phyloP scores from a whole-genome alignment of 148 eudicot species.

The Silene uniflora region DNA sequence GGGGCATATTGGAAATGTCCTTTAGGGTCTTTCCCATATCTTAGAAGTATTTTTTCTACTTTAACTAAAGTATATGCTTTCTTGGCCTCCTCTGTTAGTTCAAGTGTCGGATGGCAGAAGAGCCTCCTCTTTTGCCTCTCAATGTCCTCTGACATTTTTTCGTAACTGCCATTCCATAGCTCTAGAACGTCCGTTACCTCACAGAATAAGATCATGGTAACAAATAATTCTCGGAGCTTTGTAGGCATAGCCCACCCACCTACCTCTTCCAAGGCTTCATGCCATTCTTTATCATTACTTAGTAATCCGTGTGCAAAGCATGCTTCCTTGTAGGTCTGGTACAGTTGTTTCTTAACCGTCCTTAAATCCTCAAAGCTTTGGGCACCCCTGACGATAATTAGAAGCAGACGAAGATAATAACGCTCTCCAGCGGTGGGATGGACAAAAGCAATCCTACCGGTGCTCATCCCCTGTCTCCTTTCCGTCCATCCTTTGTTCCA shows the following conservation, averaged over 20 bases:
- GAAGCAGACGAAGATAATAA: neutral
- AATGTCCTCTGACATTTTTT: constrained; percentile 3
- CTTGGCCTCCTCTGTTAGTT: neutral
- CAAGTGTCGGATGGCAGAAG: neutral
- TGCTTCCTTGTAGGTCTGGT: neutral
- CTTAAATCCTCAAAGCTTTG: neutral
- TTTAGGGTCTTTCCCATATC: neutral
- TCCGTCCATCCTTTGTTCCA: neutral
- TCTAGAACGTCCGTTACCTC: too few relatives aligned
- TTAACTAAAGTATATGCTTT: neutral
- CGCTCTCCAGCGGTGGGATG: too few relatives aligned
- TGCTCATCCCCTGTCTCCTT: neutral
- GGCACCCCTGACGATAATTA: neutral
- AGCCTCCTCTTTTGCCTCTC: neutral
- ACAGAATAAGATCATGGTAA: neutral
- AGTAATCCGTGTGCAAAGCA: neutral
- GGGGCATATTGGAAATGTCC: constrained; percentile 12
- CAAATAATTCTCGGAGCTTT: neutral
- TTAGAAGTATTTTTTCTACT: neutral
- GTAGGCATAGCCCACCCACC: neutral
- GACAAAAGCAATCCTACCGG: too few relatives aligned
- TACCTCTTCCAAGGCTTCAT: neutral
- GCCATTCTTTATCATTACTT: constrained; percentile 8
- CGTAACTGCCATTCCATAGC: constrained; percentile 8
- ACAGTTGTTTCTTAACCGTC: neutral